Evolutionary conservation across 78 protist species (phyloP).

Genomic region (Dictyostelium citrinum): DNA sequence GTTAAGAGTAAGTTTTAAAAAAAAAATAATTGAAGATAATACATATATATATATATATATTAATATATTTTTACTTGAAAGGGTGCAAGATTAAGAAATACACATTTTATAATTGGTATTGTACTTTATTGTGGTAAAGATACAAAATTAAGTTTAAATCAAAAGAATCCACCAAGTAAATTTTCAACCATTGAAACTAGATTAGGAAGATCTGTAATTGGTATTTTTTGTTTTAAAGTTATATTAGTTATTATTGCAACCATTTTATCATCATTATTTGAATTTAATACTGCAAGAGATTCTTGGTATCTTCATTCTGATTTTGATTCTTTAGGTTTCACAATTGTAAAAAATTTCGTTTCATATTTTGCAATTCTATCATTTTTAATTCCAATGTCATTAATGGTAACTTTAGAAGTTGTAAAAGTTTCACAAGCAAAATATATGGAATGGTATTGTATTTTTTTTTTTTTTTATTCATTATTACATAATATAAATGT

Average conservation of each 20-base stretch:
- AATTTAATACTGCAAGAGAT: not conserved
- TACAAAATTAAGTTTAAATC: slow-evolving; percentile 75
- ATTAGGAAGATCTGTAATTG: slow-evolving; percentile 55
- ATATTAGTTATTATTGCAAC: slow-evolving; percentile 46
- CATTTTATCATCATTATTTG: slow-evolving; percentile 8
- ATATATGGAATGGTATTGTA: slow-evolving; percentile 64
- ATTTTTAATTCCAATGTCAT: slow-evolving; percentile 71
- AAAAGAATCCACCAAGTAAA: slow-evolving; percentile 76
- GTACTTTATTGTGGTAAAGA: slow-evolving; percentile 69
- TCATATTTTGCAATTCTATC: slow-evolving; percentile 67
- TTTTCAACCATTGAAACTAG: slow-evolving; percentile 42
- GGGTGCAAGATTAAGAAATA: slow-evolving; percentile 71
- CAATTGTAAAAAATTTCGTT: slow-evolving; percentile 44
- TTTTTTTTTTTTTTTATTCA: no score
- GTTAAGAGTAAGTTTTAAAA: slow-evolving; percentile 31
- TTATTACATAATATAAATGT: no score
- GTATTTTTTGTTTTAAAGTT: slow-evolving; percentile 51
- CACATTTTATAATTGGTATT: slow-evolving; percentile 28
- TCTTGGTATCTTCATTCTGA: not conserved
- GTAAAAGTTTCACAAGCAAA: slow-evolving; percentile 54
- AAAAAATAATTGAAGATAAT: no score
- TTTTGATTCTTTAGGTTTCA: slow-evolving; percentile 1
- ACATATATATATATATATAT: not conserved
- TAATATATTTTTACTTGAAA: not conserved
- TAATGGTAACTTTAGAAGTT: slow-evolving; percentile 75